These are phyloP conservation scores for Boletus pseudopeckii DNA, from an alignment of 768 basidiomycete species.

Conservation along the genomic window DNA sequence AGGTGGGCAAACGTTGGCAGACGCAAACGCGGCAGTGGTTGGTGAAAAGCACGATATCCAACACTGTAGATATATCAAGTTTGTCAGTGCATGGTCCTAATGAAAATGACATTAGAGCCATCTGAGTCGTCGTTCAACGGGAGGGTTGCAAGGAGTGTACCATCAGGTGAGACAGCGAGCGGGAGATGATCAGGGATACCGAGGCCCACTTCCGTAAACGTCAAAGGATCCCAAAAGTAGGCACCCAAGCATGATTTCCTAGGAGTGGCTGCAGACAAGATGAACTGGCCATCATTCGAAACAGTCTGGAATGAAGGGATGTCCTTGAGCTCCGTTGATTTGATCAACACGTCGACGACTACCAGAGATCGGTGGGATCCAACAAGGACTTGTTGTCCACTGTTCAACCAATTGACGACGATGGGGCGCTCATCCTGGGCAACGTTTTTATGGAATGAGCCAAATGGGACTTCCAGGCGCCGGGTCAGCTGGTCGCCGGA, in stretches of 20 bases:
- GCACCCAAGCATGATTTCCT: not conserved
- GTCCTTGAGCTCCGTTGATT: not conserved
- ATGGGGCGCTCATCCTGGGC: not conserved
- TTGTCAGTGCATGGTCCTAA: no score
- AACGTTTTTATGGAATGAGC: not conserved
- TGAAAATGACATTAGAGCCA: not conserved
- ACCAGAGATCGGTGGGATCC: not conserved
- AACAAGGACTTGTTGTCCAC: not conserved
- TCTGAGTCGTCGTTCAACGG: not conserved
- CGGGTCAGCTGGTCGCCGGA: not conserved
- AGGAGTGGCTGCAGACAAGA: not conserved
- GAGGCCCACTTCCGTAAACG: not conserved
- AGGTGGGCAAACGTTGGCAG: no score
- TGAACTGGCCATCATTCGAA: not conserved
- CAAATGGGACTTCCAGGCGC: not conserved
- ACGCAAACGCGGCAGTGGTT: no score
- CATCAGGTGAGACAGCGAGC: not conserved
- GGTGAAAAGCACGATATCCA: no score
- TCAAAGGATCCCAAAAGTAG: slow-evolving; percentile 5
- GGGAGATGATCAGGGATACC: not conserved
- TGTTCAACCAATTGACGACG: not conserved
- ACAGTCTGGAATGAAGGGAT: not conserved
- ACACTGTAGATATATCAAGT: no score
- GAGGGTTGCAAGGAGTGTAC: not conserved
- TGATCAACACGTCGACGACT: not conserved